Conservation (phyloP, 345 rosid genomes). For the Dipteronia dyeriana region DNA sequence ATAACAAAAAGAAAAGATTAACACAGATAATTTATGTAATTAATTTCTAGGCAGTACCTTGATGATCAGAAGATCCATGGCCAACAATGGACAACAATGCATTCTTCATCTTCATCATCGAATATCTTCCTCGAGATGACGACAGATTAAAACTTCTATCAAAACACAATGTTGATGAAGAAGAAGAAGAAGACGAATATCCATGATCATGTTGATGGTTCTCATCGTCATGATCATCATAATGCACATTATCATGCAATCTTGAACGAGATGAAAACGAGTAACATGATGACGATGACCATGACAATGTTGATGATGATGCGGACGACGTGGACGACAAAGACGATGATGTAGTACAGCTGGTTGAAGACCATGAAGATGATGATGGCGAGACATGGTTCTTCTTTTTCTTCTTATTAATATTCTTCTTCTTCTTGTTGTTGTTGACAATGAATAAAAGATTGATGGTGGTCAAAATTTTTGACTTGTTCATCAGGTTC, state of each 20-base stretch:
- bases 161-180: slow-evolving; percentile 39
- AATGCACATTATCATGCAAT: slow-evolving; percentile 15
- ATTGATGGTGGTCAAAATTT: not conserved
- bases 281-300: slow-evolving; percentile 4
- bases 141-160: slow-evolving; percentile 8
- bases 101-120: slow-evolving; percentile 50
- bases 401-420: slow-evolving; percentile 22
- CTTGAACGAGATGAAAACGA: slow-evolving; percentile 39
- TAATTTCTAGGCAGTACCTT: slow-evolving; percentile 16
- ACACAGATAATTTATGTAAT: not conserved
- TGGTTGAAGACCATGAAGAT: slow-evolving; percentile 45
- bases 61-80: slow-evolving; percentile 22
- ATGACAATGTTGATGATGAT: slow-evolving; percentile 31
- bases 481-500: not conserved
- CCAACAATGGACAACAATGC: slow-evolving; percentile 43
- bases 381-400: slow-evolving; percentile 36
- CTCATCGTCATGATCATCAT: slow-evolving; percentile 12
- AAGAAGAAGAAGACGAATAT: slow-evolving; percentile 31
- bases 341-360: slow-evolving; percentile 27
- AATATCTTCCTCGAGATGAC: slow-evolving; percentile 36
- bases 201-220: not conserved
- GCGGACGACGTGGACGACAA: slow-evolving; percentile 44
- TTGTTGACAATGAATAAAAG: not conserved
- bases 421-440: too few relatives aligned
- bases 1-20: not conserved